A percentile compares a stretch with the other conserved stretches of the same genome.
phyloP scores from a whole-genome alignment of 2,329 filamentous ascomycete genomes.

The Arachnopeziza araneosa region DNA sequence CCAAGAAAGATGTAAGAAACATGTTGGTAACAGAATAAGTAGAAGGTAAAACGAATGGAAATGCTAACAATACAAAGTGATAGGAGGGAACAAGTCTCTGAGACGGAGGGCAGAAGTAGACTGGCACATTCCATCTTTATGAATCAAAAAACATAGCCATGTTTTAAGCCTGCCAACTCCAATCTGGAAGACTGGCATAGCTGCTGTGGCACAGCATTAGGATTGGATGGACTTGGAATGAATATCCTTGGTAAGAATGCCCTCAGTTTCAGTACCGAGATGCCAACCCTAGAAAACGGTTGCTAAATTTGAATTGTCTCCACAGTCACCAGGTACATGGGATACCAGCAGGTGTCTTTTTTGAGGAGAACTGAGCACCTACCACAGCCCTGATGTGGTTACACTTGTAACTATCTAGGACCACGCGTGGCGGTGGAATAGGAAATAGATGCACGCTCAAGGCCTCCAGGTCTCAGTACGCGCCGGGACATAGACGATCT shows the following conservation, averaged over 20 bases:
- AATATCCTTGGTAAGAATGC: neutral
- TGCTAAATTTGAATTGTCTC: neutral
- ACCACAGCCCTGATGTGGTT: neutral
- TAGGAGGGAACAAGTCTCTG: neutral
- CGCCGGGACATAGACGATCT: neutral
- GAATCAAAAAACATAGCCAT: too few relatives aligned
- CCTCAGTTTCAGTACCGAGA: neutral
- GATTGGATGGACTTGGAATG: neutral
- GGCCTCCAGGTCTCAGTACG: neutral
- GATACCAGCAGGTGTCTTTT: neutral
- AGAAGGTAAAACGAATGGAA: neutral
- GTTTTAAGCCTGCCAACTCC: too few relatives aligned
- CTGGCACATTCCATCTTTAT: neutral
- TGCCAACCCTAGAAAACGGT: neutral
- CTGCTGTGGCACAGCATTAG: neutral
- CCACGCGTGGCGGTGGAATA: neutral
- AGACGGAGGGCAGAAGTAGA: neutral
- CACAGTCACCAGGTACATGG: neutral
- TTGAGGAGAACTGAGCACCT: neutral
- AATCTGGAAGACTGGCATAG: neutral
- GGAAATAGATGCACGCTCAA: neutral
- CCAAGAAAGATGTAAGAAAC: constrained; percentile 8
- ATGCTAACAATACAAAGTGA: neutral
- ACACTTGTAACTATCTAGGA: neutral
- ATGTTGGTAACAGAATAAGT: constrained; percentile 1